A percentile compares a stretch with the other conserved stretches of the same genome.
Conservation (phyloP, 805 yeast genomes). For the Candida michaelii region DNA sequence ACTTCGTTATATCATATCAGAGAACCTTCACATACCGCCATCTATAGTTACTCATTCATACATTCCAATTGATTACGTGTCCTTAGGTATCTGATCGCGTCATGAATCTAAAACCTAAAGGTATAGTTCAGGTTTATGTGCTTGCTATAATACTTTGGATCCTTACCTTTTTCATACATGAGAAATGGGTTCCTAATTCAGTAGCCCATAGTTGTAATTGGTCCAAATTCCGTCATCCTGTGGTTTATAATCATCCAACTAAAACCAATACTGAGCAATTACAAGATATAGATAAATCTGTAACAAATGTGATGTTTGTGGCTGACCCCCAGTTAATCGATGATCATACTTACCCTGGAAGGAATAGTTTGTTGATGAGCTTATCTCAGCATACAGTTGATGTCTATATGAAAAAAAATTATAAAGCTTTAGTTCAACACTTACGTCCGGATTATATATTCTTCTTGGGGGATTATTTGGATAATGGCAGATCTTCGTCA, state of each 20-base stretch:
- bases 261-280: slow-evolving; percentile 8
- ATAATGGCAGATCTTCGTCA: slow-evolving; percentile 37
- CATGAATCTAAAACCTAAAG: slow-evolving; percentile 21
- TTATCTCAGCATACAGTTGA: slow-evolving; percentile 44
- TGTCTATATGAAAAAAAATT: slow-evolving; percentile 36
- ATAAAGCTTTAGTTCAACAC: slow-evolving; percentile 28
- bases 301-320: slow-evolving; percentile 33
- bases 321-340: slow-evolving; percentile 49
- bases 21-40: no score
- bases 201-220: slow-evolving; percentile 32
- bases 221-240: slow-evolving; percentile 15
- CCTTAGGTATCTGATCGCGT: no score
- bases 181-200: slow-evolving; percentile 28
- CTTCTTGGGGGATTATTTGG: slow-evolving; percentile 44
- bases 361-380: slow-evolving; percentile 28
- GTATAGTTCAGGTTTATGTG: slow-evolving; percentile 27
- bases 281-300: slow-evolving; percentile 6
- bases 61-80: no score
- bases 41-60: no score
- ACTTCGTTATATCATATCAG: no score
- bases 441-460: slow-evolving; percentile 37
- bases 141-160: slow-evolving; percentile 21
- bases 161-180: slow-evolving; percentile 31
- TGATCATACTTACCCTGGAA: slow-evolving; percentile 44
- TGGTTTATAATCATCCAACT: slow-evolving; percentile 1